A percentile compares a stretch with the other conserved stretches of the same genome.
phyloP scores from a whole-genome alignment of 1,139 yeast genomes.

The Eremothecium gossypii region DNA sequence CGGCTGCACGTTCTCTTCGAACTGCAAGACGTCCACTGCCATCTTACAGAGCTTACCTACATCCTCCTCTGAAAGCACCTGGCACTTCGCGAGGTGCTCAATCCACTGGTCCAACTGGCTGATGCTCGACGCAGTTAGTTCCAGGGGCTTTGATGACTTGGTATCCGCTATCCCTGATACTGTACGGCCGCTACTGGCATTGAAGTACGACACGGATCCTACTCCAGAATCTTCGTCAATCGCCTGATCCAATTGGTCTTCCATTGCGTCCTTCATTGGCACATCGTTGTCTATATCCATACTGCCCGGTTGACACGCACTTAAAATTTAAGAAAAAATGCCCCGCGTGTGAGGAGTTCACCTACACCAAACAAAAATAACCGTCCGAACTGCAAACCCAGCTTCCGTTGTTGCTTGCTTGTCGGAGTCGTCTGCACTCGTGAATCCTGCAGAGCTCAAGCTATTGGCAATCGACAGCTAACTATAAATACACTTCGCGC shows the following conservation, averaged over 20 bases:
- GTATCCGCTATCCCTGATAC: conserved; percentile 26
- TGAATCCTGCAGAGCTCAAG: too few species aligned
- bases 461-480: too few species aligned
- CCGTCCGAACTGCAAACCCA: conserved; percentile 1
- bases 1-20: conserved; percentile 85
- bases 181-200: conserved; percentile 3
- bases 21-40: conserved; percentile 79
- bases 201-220: conserved; percentile 7
- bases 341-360: neutral
- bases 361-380: neutral
- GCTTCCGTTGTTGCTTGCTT: neutral
- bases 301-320: conserved; percentile 1
- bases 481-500: too few species aligned
- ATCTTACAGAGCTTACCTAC: conserved; percentile 74
- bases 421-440: too few species aligned
- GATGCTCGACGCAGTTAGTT: conserved; percentile 34
- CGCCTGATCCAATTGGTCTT: conserved; percentile 36
- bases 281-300: conserved; percentile 66
- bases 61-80: conserved; percentile 71
- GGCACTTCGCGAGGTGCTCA: conserved; percentile 66
- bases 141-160: conserved; percentile 32
- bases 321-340: neutral
- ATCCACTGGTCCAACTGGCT: conserved; percentile 84
- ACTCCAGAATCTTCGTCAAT: conserved; percentile 24
- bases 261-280: conserved; percentile 62